Evolutionary conservation across 768 basidiomycete species (phyloP).

Genomic region (Termitomyces sp.): DNA sequence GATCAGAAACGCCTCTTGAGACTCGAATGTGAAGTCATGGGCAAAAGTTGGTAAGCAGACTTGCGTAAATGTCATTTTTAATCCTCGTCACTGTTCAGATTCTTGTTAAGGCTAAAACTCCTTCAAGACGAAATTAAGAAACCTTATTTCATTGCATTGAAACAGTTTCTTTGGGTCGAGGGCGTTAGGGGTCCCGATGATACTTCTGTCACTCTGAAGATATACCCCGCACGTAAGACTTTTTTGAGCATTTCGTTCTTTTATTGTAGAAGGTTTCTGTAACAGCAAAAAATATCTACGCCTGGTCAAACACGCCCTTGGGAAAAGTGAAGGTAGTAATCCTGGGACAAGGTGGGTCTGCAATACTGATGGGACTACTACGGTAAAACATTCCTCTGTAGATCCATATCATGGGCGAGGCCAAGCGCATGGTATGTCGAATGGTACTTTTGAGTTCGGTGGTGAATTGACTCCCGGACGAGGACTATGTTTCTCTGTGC

Average conservation of each 20-base stretch:
- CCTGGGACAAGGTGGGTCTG: conserved; percentile 56
- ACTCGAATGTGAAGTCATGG: conserved; percentile 72
- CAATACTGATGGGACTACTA: conserved; percentile 1
- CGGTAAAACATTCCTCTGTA: conserved; percentile 10
- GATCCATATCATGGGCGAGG: conserved; percentile 80
- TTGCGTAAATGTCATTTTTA: not conserved
- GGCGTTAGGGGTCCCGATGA: conserved; percentile 53
- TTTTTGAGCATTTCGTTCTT: conserved; percentile 1
- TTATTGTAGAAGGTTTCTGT: conserved; percentile 4
- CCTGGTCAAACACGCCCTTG: conserved; percentile 87
- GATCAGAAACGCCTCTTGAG: conserved; percentile 53
- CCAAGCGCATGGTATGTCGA: conserved; percentile 74
- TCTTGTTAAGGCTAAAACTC: conserved; percentile 56
- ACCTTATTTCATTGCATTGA: conserved; percentile 71
- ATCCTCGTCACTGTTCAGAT: not conserved
- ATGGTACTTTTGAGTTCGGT: not conserved
- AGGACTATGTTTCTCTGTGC: conserved; percentile 93
- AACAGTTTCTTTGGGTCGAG: conserved; percentile 63
- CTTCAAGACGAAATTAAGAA: conserved; percentile 72
- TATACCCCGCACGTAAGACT: conserved; percentile 75
- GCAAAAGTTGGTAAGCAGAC: conserved; percentile 57
- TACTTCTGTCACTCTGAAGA: conserved; percentile 39
- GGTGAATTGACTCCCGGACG: conserved; percentile 11
- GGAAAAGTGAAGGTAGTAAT: conserved; percentile 86
- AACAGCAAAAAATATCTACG: conserved; percentile 75